Evolutionary conservation across 2,329 filamentous ascomycete species (phyloP).

Genomic region (Ophiostoma himal-ulmi): DNA sequence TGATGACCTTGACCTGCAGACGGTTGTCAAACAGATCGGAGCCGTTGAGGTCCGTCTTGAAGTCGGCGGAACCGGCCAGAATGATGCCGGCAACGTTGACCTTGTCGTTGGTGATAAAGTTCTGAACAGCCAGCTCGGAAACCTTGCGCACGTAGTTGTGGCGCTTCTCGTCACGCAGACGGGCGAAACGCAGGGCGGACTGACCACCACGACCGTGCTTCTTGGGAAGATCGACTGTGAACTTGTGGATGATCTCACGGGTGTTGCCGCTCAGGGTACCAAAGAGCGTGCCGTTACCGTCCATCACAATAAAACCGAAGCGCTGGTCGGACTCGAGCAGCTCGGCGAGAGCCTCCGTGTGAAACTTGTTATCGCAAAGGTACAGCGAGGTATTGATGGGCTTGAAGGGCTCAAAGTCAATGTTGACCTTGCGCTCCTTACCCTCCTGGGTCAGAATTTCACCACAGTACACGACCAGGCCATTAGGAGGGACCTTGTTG

Average conservation of each 20-base stretch:
- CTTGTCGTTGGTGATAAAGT: constrained; percentile 98
- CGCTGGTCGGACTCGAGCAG: constrained; percentile 98
- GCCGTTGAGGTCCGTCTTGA: constrained; percentile 98
- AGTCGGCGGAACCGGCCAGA: constrained; percentile 93
- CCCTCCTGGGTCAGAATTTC: constrained; percentile 99
- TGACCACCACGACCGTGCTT: constrained; percentile 99
- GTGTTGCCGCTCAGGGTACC: constrained; percentile 97
- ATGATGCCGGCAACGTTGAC: constrained; percentile 95
- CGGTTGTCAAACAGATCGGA: constrained; percentile 96
- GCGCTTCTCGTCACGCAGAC: constrained; percentile 98
- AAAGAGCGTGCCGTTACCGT: constrained; percentile 96
- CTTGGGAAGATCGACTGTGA: constrained; percentile 97
- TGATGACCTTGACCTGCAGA: constrained; percentile 92
- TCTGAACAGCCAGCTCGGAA: constrained; percentile 93
- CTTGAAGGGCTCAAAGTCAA: constrained; percentile 99
- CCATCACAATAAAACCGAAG: constrained; percentile 99
- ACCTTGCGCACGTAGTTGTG: constrained; percentile 99
- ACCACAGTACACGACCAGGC: constrained; percentile 97
- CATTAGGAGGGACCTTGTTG: constrained; percentile 97
- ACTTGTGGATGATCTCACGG: constrained; percentile 93
- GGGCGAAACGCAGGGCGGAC: constrained; percentile 97
- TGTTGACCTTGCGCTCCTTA: constrained; percentile 99
- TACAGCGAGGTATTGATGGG: constrained; percentile 99
- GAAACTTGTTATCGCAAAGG: constrained; percentile 99
- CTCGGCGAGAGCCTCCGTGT: constrained; percentile 94